Evolutionary conservation across 2,329 filamentous ascomycete genomes (phyloP).

Genomic region (Verticillium alfalfae): DNA sequence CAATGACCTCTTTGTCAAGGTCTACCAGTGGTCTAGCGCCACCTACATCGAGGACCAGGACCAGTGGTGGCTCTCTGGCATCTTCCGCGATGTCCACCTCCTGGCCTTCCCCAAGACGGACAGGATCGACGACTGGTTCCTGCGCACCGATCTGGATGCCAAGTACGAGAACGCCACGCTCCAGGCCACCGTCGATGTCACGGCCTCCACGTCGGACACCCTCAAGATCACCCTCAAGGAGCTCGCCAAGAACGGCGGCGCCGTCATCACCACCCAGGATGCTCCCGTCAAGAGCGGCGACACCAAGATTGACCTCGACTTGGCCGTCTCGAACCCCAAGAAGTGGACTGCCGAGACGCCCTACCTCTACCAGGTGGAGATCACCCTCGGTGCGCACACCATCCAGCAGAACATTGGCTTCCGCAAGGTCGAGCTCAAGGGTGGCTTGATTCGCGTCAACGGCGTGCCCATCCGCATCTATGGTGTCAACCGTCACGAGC

Average conservation of each 20-base stretch:
- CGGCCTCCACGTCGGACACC: slow-evolving; percentile 22
- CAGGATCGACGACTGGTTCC: slow-evolving; percentile 52
- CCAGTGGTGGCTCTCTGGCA: slow-evolving; percentile 63
- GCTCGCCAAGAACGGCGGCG: slow-evolving; percentile 25
- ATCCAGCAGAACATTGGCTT: slow-evolving; percentile 56
- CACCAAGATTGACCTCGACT: slow-evolving; percentile 30
- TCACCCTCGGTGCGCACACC: slow-evolving; percentile 33
- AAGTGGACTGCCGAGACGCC: slow-evolving; percentile 67
- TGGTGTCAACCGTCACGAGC: slow-evolving; percentile 66
- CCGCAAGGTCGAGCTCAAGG: slow-evolving; percentile 55
- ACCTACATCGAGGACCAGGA: slow-evolving; percentile 67
- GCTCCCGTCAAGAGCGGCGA: slow-evolving; percentile 17
- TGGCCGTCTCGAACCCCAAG: slow-evolving; percentile 46
- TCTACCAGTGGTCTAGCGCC: slow-evolving; percentile 66
- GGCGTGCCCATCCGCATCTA: slow-evolving; percentile 55
- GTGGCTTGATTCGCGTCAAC: slow-evolving; percentile 58
- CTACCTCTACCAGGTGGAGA: slow-evolving; percentile 49
- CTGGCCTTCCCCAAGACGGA: slow-evolving; percentile 45
- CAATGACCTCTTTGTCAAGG: slow-evolving; percentile 57
- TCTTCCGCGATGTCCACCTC: slow-evolving; percentile 62
- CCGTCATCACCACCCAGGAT: slow-evolving; percentile 18
- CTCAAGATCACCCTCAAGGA: slow-evolving; percentile 39
- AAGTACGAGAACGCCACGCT: slow-evolving; percentile 46
- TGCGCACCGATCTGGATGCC: slow-evolving; percentile 47
- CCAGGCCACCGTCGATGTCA: slow-evolving; percentile 38